Evolutionary conservation across 2,329 filamentous ascomycete species (phyloP).

Genomic region (Nemania diffusa): DNA sequence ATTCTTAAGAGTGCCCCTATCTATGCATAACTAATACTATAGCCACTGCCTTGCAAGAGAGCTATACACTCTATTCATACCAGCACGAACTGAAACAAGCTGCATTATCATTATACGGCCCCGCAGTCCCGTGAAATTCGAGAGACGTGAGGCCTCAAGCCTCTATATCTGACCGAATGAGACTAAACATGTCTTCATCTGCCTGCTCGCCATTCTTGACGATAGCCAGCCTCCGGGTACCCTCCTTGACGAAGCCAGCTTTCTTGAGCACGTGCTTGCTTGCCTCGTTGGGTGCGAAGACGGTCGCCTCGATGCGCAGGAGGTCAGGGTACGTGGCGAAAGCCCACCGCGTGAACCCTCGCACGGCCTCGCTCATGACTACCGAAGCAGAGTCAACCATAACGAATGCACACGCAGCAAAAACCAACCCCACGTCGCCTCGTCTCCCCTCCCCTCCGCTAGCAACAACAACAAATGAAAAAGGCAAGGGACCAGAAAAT

Average conservation of each 20-base stretch:
- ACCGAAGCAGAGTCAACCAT: constrained; percentile 1
- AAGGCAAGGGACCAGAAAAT: neutral
- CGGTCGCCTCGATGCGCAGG: constrained; percentile 55
- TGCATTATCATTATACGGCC: neutral
- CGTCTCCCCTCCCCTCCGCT: neutral
- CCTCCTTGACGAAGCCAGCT: constrained; percentile 58
- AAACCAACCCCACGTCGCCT: neutral
- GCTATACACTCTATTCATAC: neutral
- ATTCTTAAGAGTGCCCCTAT: neutral
- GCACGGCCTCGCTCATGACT: constrained; percentile 44
- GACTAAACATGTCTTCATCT: constrained; percentile 53
- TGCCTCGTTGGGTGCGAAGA: constrained; percentile 53
- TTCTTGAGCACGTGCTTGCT: constrained; percentile 57
- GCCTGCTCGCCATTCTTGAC: constrained; percentile 56
- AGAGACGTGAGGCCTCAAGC: neutral
- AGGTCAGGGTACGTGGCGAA: constrained; percentile 56
- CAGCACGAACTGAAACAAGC: neutral
- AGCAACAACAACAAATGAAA: neutral
- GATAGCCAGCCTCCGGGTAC: constrained; percentile 53
- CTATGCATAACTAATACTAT: neutral
- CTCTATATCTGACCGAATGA: constrained; percentile 53
- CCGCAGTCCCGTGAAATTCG: neutral
- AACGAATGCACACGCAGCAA: neutral
- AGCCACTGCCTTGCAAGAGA: neutral
- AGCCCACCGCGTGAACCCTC: constrained; percentile 55